Percentiles rank a stretch among this genome's conserved stretches.
These are phyloP conservation scores for Ambrosiella beaveri DNA, from an alignment of 2,329 filamentous ascomycete genomes.

Conservation along the genomic window DNA sequence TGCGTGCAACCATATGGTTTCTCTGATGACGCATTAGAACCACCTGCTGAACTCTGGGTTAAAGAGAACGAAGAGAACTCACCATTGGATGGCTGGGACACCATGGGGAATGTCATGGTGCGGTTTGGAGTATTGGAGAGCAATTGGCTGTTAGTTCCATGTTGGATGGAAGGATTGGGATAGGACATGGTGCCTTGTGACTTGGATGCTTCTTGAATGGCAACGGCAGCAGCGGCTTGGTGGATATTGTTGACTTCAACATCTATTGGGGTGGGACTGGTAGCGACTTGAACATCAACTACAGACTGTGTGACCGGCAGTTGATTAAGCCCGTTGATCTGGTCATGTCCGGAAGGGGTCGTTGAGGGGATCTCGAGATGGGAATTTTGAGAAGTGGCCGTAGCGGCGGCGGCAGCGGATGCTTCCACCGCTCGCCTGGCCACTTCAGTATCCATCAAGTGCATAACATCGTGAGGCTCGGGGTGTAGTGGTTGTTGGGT, in stretches of 20 bases:
- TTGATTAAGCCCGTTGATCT: slow-evolving; percentile 25
- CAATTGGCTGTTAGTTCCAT: slow-evolving; percentile 17
- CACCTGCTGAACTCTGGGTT: not conserved
- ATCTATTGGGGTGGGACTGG: slow-evolving; percentile 38
- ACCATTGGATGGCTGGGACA: slow-evolving; percentile 18
- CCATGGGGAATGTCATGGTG: slow-evolving; percentile 41
- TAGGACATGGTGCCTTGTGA: slow-evolving; percentile 38
- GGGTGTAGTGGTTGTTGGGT: slow-evolving; percentile 1
- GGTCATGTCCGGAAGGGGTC: slow-evolving; percentile 16
- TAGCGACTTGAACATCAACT: slow-evolving; percentile 27
- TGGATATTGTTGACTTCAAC: slow-evolving; percentile 28
- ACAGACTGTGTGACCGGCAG: slow-evolving; percentile 33
- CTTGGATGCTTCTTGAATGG: slow-evolving; percentile 16
- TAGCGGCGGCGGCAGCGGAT: slow-evolving; percentile 23
- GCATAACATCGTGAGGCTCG: slow-evolving; percentile 10
- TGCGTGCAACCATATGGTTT: slow-evolving; percentile 90
- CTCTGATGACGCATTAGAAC: slow-evolving; percentile 29
- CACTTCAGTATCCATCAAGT: slow-evolving; percentile 10
- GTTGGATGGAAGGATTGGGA: slow-evolving; percentile 30
- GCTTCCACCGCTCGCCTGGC: slow-evolving; percentile 11
- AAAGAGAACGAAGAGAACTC: slow-evolving; percentile 1
- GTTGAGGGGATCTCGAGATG: slow-evolving; percentile 20
- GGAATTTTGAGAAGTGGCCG: slow-evolving; percentile 9
- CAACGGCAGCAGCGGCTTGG: slow-evolving; percentile 15
- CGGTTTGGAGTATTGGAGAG: slow-evolving; percentile 30